Conservation (phyloP, 1,284 basidiomycete genomes). For the Pyrrhoderma lamaoense region DNA sequence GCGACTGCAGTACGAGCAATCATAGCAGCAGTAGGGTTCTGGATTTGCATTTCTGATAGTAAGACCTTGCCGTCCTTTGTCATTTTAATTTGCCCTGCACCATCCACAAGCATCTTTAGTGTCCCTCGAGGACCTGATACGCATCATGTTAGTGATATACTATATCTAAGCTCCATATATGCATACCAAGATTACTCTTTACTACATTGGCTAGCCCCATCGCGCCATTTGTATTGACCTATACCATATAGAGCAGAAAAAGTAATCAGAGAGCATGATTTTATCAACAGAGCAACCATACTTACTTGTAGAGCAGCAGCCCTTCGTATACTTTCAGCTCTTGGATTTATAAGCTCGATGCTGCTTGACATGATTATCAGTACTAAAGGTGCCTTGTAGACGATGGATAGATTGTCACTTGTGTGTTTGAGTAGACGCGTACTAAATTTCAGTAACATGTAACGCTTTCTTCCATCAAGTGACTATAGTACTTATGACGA, state of each 20-base stretch:
- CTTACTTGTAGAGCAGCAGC: slow-evolving; percentile 90
- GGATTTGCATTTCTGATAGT: slow-evolving; percentile 99
- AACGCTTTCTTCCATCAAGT: too few species aligned
- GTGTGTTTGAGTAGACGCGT: neutral
- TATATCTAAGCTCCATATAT: slow-evolving; percentile 9
- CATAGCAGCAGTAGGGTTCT: slow-evolving; percentile 99
- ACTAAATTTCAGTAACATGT: too few species aligned
- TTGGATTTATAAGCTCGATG: slow-evolving; percentile 91
- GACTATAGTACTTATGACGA: too few species aligned
- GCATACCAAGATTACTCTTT: slow-evolving; percentile 87
- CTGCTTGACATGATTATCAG: slow-evolving; percentile 56
- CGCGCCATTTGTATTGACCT: slow-evolving; percentile 89
- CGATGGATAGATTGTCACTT: neutral
- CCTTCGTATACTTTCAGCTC: slow-evolving; percentile 91
- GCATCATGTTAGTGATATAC: slow-evolving; percentile 16
- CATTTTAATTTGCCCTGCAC: slow-evolving; percentile 99
- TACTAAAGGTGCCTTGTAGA: neutral
- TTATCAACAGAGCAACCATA: slow-evolving; percentile 22
- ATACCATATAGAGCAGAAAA: slow-evolving; percentile 14
- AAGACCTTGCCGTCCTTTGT: slow-evolving; percentile 99
- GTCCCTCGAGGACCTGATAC: slow-evolving; percentile 83
- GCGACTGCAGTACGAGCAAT: slow-evolving; percentile 97
- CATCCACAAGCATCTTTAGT: slow-evolving; percentile 99
- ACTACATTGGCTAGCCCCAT: slow-evolving; percentile 98
- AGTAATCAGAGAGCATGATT: slow-evolving; percentile 21